Base-by-base conservation (phyloP, 176 grass and related monocot genomes). In the Oryza nivara region DNA sequence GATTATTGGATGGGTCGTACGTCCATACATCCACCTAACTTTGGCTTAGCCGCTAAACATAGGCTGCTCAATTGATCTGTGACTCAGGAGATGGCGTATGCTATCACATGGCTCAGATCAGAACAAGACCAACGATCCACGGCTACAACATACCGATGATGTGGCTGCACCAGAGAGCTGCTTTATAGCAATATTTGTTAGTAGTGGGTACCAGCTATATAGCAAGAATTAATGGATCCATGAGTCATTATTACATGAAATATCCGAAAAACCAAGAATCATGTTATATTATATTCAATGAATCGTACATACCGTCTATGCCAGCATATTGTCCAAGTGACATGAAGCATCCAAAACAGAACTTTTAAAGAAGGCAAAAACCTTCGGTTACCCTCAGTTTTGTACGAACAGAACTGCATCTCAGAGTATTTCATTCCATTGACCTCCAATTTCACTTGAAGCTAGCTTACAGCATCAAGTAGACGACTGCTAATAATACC, bases 251-350 rank as follows among this genome's bases (percentile, higher is more conserved):
- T 48, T 67, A 79, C 63, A 67, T 51, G 28, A 70, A 45, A 19
- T 70, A 47, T 56, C 25, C 52, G 0, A 30, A 70, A 11, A 44
- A 26, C 14, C 20, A 73, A 9, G 28, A 78, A n/a, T 23, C 67
- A 7, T 7, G 15, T 64, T 54, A 7, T 7, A 11, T 64, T 48
- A 64, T 65, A 20, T 86, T 79, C 12, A 36, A 48, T 26, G n/a
- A 45, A 79, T 79, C 12, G 38, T 66, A 41, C 76, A 79, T 79
- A 52, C 43, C 43, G 67, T 81, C 19, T 13, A 74, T 45, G 44
- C 16, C 65, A 36, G 46, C 26, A 46, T 15, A 69, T 68, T 67
- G 17, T 26, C 67, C 15, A 66, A 80, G 46, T 58, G 11, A 73
- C 15, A 45, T 47, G 34, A 74, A 44, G 48, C 23, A 78, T 22